Evolutionary conservation across 306 rosid genomes (phyloP), one percentile per base, ranked within the genome.

Genomic region (Castanea crenata): DNA sequence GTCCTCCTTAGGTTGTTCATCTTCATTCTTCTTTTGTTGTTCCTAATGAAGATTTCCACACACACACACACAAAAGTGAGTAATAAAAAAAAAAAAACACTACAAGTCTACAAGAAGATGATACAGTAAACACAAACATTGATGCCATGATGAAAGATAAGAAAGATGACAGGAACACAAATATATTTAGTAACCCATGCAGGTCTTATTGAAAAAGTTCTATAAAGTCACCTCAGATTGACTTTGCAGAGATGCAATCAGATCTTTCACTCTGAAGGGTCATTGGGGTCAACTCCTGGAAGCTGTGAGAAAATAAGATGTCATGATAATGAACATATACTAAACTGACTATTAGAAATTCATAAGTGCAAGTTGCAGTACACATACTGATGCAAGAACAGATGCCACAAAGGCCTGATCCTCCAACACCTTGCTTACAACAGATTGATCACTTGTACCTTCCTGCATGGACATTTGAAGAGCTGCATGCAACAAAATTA

Each of bases 281-380:
- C 86, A 74, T 86, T 76, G 34, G 89, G 84, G 58, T 86, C 86
- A 79, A 82, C 89, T 56, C 86, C 86, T 6, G 84, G 89, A 82
- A 82, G 86, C 89, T 82, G 82, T 3, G n/a, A 63, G 64, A 25
- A 57, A 55, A 73, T 44, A 54, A 56, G 4, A 21, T 5, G 61
- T 82, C 71, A 85, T 68, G 38, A 62, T 9, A 44, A 51, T 15
- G 32, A 52, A 18, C 41, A 35, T 9, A 23, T 32, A 49, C 72
- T 16, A 38, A 59, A 20, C 32, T 59, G 76, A 68, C 54, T 13
- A 25, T 1, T 6, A 21, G 3, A 5, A 20, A 44, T 58, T 52
- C 31, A 59, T 20, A 8, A 58, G 23, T 14, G 34, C 13, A 25
- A 38, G 73, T 54, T 56, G n/a, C 11, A 23, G 23, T 55, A 16